A percentile compares a stretch with the other conserved stretches of the same genome.
Evolutionary conservation across 2,329 filamentous ascomycete species (phyloP).

Genomic region (Raffaelea deltoideospora): DNA sequence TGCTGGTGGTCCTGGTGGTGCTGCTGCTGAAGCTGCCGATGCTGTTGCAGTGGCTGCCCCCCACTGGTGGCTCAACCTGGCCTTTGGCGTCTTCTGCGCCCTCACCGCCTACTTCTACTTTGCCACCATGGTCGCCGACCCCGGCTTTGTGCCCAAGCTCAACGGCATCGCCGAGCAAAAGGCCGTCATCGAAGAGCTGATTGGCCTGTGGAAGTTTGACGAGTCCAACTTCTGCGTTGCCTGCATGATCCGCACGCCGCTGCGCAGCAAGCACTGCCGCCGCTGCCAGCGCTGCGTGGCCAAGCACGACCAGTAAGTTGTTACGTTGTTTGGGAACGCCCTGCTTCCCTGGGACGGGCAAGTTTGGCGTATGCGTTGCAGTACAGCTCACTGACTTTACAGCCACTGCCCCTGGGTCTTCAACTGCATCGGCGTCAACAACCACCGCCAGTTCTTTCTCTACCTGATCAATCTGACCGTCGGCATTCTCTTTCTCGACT

Average conservation of each 20-base stretch:
- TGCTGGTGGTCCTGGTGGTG: neutral
- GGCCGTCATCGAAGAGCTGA: conserved; percentile 72
- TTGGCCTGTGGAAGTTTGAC: conserved; percentile 78
- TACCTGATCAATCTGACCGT: conserved; percentile 69
- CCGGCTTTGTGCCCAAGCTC: conserved; percentile 84
- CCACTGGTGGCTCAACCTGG: conserved; percentile 62
- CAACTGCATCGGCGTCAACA: conserved; percentile 91
- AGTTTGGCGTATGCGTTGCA: neutral
- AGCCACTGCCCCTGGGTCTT: conserved; percentile 97
- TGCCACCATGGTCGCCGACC: conserved; percentile 73
- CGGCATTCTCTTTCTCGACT: conserved; percentile 59
- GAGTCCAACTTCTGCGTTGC: conserved; percentile 85
- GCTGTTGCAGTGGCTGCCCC: too few species aligned
- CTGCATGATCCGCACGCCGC: conserved; percentile 85
- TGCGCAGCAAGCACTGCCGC: conserved; percentile 92
- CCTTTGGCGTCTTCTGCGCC: conserved; percentile 49
- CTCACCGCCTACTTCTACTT: conserved; percentile 77
- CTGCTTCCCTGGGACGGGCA: too few species aligned
- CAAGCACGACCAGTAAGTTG: conserved; percentile 87
- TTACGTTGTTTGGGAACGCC: neutral
- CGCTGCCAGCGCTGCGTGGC: conserved; percentile 85
- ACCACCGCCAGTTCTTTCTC: conserved; percentile 87
- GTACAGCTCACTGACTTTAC: neutral
- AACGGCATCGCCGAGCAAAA: conserved; percentile 83
- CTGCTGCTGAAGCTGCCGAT: neutral